Percentiles rank a stretch among this genome's conserved stretches.
These are phyloP conservation scores for Yamadazyma songkhlaensis DNA, from an alignment of 1,139 yeast species.

Conservation along the genomic window DNA sequence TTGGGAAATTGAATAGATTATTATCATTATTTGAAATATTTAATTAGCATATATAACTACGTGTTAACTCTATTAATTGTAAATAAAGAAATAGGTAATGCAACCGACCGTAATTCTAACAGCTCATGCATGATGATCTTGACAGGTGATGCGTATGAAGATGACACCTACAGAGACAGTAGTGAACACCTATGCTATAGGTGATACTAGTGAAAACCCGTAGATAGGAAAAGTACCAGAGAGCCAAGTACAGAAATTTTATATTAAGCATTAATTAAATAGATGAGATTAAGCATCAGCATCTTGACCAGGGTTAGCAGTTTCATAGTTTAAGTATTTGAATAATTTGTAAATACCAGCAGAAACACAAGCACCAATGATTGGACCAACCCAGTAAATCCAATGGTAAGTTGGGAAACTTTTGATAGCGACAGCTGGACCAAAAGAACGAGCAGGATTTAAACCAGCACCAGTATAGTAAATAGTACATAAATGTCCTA, in stretches of 20 bases:
- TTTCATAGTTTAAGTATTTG: conserved; percentile 65
- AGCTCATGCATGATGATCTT: no score
- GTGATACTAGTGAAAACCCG: no score
- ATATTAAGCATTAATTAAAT: no score
- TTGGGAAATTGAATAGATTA: conserved; percentile 55
- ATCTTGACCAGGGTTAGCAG: conserved; percentile 73
- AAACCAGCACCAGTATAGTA: conserved; percentile 90
- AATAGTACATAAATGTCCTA: conserved; percentile 80
- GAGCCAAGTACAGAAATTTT: no score
- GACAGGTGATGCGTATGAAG: no score
- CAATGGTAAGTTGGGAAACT: conserved; percentile 82
- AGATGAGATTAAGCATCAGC: conserved; percentile 21
- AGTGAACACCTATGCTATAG: no score
- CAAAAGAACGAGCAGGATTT: conserved; percentile 88
- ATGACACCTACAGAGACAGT: no score
- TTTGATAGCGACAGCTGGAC: conserved; percentile 72
- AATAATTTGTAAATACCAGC: conserved; percentile 65
- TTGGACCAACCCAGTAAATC: conserved; percentile 92
- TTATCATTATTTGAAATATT: conserved; percentile 31
- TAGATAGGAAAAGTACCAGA: no score
- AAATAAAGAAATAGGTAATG: no score
- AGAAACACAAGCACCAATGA: conserved; percentile 67
- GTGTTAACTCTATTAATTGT: no score
- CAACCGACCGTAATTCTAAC: no score
- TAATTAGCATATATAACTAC: conserved; percentile 13